Base-by-base conservation (phyloP, 2,329 filamentous ascomycete genomes). In the Nothomitra cinnamomea region DNA sequence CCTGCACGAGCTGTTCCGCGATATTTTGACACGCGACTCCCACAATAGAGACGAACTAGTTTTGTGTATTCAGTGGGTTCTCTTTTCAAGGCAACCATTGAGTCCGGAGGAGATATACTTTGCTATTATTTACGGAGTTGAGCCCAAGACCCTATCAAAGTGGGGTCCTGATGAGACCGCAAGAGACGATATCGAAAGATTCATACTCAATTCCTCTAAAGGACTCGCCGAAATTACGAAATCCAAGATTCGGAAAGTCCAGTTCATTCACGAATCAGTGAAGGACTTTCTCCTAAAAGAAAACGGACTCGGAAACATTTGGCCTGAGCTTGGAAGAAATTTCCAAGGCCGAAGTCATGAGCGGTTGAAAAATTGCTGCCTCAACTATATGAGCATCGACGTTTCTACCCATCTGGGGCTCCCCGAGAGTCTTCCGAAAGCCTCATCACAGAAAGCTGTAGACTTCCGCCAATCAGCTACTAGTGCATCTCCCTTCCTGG, bases 281-380 rank as follows among this genome's bases (percentile, higher is more conserved):
- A 43, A 43, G 41, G 41, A 43, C 36, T 71, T 68, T 53, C 59
- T 72, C 21, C 57, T 70, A 1, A 66, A 66, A 53, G 64, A 66
- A 51, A 61, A 66, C 42, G 64, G 65, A 7, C 51, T 68, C 1
- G 19, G 50, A 17, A 58, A 61, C 22, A 17, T 70, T n/a, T 35
- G 35, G 25, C 48, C 48, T 17, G 25, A 35, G 19, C 48, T 51
- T 25, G 48, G 22, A 35, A 21, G 35, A n/a, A 28, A 51, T 17
- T 62, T 69, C 19, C 53, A 63, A 28, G 60, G 63, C 0, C 53
- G 57, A 40, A 66, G 70, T 48, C 67, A 78, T 42, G 67, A 75
- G 1, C 59, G 53, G 19, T 59, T 76, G 5, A 75, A 70, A 56
- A 45, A 66, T 47, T 70, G 67, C 54, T 77, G 74, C 56, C 52